These are phyloP conservation scores for Tulasnella sp. DNA, from an alignment of 768 basidiomycete species.

Conservation along the genomic window DNA sequence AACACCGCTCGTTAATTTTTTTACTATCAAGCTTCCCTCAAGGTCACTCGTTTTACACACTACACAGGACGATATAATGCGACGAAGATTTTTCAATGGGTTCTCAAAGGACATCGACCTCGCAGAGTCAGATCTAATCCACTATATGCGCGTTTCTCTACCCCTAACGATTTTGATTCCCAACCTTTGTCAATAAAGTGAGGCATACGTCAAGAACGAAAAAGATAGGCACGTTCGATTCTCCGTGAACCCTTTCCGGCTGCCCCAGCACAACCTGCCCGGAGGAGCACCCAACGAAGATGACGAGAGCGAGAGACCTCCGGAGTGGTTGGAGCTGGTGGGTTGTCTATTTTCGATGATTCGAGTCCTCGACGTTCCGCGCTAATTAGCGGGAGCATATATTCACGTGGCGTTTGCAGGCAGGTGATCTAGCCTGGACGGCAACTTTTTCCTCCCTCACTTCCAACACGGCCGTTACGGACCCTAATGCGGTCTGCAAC, in stretches of 20 bases:
- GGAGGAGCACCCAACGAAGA: not conserved
- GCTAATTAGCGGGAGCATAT: not conserved
- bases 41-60: too few species aligned
- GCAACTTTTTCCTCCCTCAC: not conserved
- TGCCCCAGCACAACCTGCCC: not conserved
- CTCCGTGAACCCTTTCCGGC: not conserved
- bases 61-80: not conserved
- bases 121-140: not conserved
- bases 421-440: not conserved
- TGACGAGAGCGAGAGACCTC: not conserved
- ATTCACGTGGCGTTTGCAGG: not conserved
- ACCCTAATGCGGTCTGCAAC: not conserved
- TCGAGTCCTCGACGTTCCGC: not conserved
- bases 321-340: conserved; percentile 9
- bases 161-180: not conserved
- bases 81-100: conserved; percentile 7
- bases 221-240: not conserved
- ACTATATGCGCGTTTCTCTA: not conserved
- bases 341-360: not conserved
- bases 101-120: not conserved
- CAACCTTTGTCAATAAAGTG: not conserved
- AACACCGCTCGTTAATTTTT: too few species aligned
- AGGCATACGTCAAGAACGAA: not conserved
- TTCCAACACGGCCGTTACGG: not conserved
- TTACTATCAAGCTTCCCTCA: too few species aligned